phyloP scores from a whole-genome alignment of 108 stramenopile genomes.

The Asterionellopsis glacialis region DNA sequence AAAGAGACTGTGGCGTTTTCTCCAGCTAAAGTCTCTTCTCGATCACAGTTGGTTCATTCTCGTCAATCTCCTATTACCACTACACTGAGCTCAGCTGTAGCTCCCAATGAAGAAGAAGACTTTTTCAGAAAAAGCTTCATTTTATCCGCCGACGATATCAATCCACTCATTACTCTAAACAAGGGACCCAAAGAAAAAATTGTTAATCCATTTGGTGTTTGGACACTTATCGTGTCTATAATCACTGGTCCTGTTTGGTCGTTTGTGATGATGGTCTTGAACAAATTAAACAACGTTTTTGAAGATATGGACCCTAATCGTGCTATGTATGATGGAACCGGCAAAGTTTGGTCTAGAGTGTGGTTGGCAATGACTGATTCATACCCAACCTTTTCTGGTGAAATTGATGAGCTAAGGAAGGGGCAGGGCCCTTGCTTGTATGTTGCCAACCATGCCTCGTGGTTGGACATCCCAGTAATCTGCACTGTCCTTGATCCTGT shows the following conservation, averaged over 20 bases:
- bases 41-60: too few species aligned
- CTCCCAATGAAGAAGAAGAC: too few species aligned
- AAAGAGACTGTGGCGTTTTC: too few species aligned
- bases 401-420: constrained; percentile 29
- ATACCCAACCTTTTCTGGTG: constrained; percentile 53
- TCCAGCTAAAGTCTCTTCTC: too few species aligned
- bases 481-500: constrained; percentile 70
- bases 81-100: too few species aligned
- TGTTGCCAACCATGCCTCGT: constrained; percentile 78
- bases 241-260: constrained; percentile 62
- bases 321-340: constrained; percentile 57
- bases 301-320: constrained; percentile 50
- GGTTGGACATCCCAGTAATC: constrained; percentile 76
- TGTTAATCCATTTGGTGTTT: constrained; percentile 52
- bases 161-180: constrained; percentile 25
- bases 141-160: constrained; percentile 25
- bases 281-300: background rate
- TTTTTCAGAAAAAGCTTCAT: constrained; percentile 12
- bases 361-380: constrained; percentile 56
- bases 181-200: constrained; percentile 41
- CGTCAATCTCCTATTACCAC: too few species aligned
- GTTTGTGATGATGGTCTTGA: constrained; percentile 35
- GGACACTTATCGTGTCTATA: constrained; percentile 38
- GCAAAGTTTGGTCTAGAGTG: constrained; percentile 64
- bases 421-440: constrained; percentile 49